Evolutionary conservation across 2,329 filamentous ascomycete species (phyloP), one percentile per base, ranked within the genome.

Genomic region (Sclerotinia glacialis): DNA sequence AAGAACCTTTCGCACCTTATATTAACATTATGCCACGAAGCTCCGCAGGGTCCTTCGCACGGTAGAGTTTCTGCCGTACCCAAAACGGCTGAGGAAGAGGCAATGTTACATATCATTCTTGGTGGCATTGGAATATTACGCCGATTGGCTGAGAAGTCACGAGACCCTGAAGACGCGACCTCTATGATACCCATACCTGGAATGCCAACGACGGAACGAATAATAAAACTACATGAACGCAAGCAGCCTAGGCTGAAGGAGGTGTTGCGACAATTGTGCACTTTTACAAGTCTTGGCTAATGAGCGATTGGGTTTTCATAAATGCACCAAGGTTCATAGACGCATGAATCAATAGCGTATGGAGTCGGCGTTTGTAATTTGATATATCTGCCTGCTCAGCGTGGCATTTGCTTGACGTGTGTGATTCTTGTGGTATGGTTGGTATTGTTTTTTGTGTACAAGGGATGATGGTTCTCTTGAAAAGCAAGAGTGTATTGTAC

Each of bases 1-100:
- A 86, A 90, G 67, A 93, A 89, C 72, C 83, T 98, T 9, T 85
- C 94, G 66, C 85, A 88, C 28, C 82, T 97, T 28, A 86, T 93
- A 0, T 88, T 89, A 68, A 83, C 91, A 5, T 81, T 97, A 3
- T 90, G 88, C 64, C 62, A 72, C 18, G 74, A 75, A 42, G 8
- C 84, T 89, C 72, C 86, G 83, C 70, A 88, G 65, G 80, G 81
- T 44, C 79, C 80, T 28, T 79, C 61, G 28, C 59, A 81, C 21
- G 74, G 75, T 37, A 77, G 72, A 75, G 70, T 69, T 21, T 71
- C 66, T 12, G 61, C 68, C 26, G 65, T 69, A 42, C 69, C 71
- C 2, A 74, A 75, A 66, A 75, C 74, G 64, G 74, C 78, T 59
- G 73, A 76, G 40, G 75, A 75, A 58, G 74, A 76, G 28, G 64